A percentile compares a stretch with the other conserved stretches of the same genome.
Evolutionary conservation across 768 basidiomycete species (phyloP).

Genomic region (Strobilomyces dryophilus): DNA sequence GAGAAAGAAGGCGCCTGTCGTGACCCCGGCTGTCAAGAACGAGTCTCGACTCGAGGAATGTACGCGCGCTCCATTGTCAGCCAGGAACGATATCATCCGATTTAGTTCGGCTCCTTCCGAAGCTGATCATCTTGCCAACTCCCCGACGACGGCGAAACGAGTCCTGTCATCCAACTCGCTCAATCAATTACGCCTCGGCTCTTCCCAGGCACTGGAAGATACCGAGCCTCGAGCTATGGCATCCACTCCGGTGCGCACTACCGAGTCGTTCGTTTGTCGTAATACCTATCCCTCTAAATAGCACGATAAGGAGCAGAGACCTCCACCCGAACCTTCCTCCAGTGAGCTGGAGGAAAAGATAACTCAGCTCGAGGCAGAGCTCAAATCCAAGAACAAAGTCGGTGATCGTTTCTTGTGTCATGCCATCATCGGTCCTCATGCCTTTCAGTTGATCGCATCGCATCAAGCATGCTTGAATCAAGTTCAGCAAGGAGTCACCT

Average conservation of each 20-base stretch:
- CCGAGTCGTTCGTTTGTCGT: neutral
- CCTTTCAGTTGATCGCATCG: slow-evolving; percentile 41
- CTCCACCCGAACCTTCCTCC: neutral
- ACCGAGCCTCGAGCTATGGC: slow-evolving; percentile 1
- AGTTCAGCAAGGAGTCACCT: slow-evolving; percentile 62
- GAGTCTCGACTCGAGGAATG: slow-evolving; percentile 12
- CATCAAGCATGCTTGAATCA: slow-evolving; percentile 52
- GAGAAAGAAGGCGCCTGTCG: slow-evolving; percentile 28
- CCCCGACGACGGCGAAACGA: neutral
- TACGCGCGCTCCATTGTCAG: slow-evolving; percentile 16
- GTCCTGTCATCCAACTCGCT: neutral
- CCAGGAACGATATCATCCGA: slow-evolving; percentile 26
- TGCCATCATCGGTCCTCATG: neutral
- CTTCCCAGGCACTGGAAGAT: neutral
- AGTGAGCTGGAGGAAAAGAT: slow-evolving; percentile 24
- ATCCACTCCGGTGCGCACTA: slow-evolving; percentile 13
- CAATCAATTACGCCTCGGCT: neutral
- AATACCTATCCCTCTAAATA: slow-evolving; percentile 11
- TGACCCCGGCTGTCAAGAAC: slow-evolving; percentile 8
- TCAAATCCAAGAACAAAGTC: slow-evolving; percentile 39
- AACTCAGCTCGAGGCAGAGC: slow-evolving; percentile 41
- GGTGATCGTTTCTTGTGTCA: slow-evolving; percentile 8
- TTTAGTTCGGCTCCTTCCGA: slow-evolving; percentile 21
- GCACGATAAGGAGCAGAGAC: neutral
- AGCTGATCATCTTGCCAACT: slow-evolving; percentile 1